Conservation (phyloP, 2,329 filamentous ascomycete species). For the Aureobasidium leucospermi region DNA sequence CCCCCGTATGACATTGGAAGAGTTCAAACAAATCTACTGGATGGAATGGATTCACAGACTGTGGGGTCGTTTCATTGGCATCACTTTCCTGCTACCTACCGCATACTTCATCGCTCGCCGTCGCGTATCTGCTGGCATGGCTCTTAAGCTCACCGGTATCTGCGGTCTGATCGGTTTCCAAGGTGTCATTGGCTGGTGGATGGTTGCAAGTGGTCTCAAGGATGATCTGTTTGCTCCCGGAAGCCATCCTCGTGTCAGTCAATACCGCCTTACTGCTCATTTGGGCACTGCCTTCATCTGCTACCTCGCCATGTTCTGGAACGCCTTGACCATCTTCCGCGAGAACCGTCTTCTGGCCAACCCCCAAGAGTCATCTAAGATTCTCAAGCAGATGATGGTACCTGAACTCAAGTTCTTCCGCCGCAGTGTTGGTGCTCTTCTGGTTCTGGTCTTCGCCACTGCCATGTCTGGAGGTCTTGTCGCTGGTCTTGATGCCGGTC, state of each 20-base stretch:
- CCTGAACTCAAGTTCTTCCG: constrained; percentile 68
- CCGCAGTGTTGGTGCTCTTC: constrained; percentile 61
- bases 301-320: constrained; percentile 90
- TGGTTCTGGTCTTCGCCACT: constrained; percentile 74
- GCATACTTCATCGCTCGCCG: constrained; percentile 79
- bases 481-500: constrained; percentile 86
- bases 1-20: constrained; percentile 80
- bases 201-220: constrained; percentile 94
- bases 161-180: constrained; percentile 88
- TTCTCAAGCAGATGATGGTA: constrained; percentile 55
- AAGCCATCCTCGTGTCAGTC: constrained; percentile 82
- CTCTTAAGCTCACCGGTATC: constrained; percentile 70
- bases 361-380: constrained; percentile 44
- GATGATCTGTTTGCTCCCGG: constrained; percentile 92
- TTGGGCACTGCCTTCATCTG: constrained; percentile 85
- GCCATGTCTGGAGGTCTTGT: constrained; percentile 92
- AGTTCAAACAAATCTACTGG: constrained; percentile 98
- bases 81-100: constrained; percentile 83
- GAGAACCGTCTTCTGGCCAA: constrained; percentile 67
- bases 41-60: constrained; percentile 98
- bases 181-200: constrained; percentile 97
- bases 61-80: constrained; percentile 86
- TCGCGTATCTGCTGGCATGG: constrained; percentile 71
- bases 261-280: constrained; percentile 88
- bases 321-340: constrained; percentile 76